Base-by-base conservation (phyloP, 164 flowering plant species). In the Piper betle region DNA sequence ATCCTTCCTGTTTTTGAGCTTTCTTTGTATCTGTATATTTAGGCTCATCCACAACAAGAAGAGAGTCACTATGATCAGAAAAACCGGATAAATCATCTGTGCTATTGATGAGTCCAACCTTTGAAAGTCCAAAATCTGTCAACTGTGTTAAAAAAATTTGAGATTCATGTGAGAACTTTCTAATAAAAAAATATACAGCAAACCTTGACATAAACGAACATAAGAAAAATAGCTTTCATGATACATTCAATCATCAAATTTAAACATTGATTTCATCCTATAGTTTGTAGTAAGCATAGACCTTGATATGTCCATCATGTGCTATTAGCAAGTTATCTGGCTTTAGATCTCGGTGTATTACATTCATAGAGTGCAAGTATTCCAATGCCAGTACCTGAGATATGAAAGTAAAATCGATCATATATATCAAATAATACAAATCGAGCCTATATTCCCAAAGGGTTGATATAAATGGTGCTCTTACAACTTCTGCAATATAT, bases 121-220 rank as follows among this genome's bases (percentile, higher is more conserved):
- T 88, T 33, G 99, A 94, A 57, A 94, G 96, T 68, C 99, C 99
- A 82, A 94, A 94, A 83, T 94, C 99, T 84, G 99, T 91, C 85
- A 94, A 83, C 99, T 94, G 99, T 77, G 73, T 77, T 64, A 79
- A 52, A 71, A 79, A 68, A 79, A 70, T 38, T 80, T 79, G 72
- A 78, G 75, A 70, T 43, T 64, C 68, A 70, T 72, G 67, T 70
- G 79, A 78, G 74, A 74, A 63, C 54, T 62, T 16, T 16, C 11
- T 46, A 3, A 10, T 15, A 10, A 12, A 46, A 17, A 46, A 54
- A 17, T 20, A 54, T 18, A 17, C 18, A 54, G 33, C 33, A 25
- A 25, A 0, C 33, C 33, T 25, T 25, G 33, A 25, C 2, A 25
- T 25, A 25, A 25, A 25, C 33, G 2, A 25, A 25, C 33, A 25